Evolutionary conservation across 148 eudicot species (phyloP).

Genomic region (Fagopyrum tataricum): DNA sequence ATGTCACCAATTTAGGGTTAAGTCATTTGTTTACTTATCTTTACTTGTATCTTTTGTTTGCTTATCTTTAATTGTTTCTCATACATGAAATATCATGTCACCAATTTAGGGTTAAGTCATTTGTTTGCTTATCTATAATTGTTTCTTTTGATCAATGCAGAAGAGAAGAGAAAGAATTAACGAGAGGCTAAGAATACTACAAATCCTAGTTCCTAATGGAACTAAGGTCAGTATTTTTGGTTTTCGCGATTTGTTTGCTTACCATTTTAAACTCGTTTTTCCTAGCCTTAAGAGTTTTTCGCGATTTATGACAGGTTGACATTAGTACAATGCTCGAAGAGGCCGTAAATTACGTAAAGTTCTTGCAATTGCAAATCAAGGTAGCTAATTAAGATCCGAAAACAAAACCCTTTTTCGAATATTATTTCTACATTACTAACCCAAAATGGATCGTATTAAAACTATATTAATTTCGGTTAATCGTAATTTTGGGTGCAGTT

Average conservation of each 20-base stretch:
- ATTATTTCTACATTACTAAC: not conserved
- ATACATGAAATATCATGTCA: not conserved
- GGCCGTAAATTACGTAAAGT: slow-evolving; percentile 56
- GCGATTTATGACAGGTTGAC: slow-evolving; percentile 36
- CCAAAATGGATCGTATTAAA: not conserved
- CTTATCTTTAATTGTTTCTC: too few species aligned
- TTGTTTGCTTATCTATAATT: not conserved
- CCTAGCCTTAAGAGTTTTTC: not conserved
- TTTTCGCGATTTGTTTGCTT: too few species aligned
- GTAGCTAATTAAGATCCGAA: not conserved
- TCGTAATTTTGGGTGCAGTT: slow-evolving; percentile 27
- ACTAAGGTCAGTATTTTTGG: slow-evolving; percentile 30
- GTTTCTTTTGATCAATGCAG: slow-evolving; percentile 25
- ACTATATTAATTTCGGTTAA: not conserved
- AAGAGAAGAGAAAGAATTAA: slow-evolving; percentile 54
- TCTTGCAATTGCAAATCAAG: slow-evolving; percentile 52
- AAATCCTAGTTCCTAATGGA: slow-evolving; percentile 58
- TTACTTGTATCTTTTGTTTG: too few species aligned
- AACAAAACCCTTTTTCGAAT: not conserved
- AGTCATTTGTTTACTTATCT: not conserved
- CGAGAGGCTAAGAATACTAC: slow-evolving; percentile 45
- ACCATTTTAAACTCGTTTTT: not conserved
- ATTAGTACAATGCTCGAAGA: slow-evolving; percentile 79
- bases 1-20: not conserved
- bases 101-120: not conserved